Conservation (phyloP, 257 asterid genomes). For the Thymus mandschuricus region DNA sequence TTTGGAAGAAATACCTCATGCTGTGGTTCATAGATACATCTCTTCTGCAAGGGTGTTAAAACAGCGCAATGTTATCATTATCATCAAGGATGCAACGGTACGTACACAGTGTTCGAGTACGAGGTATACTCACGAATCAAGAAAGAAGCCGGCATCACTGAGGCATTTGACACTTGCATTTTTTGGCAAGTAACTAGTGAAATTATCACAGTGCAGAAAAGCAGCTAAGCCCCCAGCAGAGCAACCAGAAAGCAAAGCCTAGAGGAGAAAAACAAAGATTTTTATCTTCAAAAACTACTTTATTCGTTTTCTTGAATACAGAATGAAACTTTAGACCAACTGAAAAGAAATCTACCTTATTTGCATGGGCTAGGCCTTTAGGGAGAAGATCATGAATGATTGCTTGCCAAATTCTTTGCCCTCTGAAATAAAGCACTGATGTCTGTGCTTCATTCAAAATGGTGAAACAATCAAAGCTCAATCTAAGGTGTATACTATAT, state of each 20-base stretch:
- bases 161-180: slow-evolving; percentile 88
- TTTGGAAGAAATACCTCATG: slow-evolving; percentile 64
- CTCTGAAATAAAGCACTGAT: slow-evolving; percentile 86
- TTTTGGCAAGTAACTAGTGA: slow-evolving; percentile 64
- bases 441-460: slow-evolving; percentile 65
- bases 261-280: neutral
- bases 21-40: slow-evolving; percentile 74
- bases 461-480: slow-evolving; percentile 31
- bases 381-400: slow-evolving; percentile 85
- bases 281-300: neutral
- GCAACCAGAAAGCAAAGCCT: slow-evolving; percentile 97
- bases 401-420: slow-evolving; percentile 89
- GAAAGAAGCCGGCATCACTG: slow-evolving; percentile 93
- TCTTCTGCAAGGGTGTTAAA: slow-evolving; percentile 56
- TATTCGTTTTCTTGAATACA: neutral
- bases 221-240: slow-evolving; percentile 97
- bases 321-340: neutral
- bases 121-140: slow-evolving; percentile 65
- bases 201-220: slow-evolving; percentile 81
- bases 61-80: no score
- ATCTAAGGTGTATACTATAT: neutral
- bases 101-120: no score
- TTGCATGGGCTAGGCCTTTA: slow-evolving; percentile 71
- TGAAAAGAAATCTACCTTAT: slow-evolving; percentile 51
- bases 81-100: no score